phyloP scores from a whole-genome alignment of 2,329 filamentous ascomycete species.

The Cordyceps pruinosa region DNA sequence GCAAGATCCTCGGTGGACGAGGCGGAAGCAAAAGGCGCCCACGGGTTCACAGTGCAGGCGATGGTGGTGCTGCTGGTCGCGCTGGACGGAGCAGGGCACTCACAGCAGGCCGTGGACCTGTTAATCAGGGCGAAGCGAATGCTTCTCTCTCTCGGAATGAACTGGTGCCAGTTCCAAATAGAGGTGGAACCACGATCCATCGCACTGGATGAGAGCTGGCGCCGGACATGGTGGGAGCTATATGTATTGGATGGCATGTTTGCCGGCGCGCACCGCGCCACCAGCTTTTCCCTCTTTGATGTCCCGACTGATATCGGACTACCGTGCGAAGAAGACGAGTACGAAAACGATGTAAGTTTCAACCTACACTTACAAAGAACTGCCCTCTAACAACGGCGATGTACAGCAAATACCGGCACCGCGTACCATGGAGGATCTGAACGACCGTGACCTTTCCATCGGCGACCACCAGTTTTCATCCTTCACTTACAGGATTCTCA shows the following conservation, averaged over 20 bases:
- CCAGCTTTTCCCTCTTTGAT: not conserved
- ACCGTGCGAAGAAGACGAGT: slow-evolving; percentile 9
- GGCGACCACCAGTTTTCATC: not conserved
- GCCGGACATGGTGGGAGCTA: slow-evolving; percentile 74
- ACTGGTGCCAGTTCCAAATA: not conserved
- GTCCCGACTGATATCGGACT: not conserved
- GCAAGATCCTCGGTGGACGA: not conserved
- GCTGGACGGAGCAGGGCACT: not conserved
- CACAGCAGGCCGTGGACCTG: not conserved
- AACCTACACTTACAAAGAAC: too few relatives aligned
- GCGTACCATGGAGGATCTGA: not conserved
- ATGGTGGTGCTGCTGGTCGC: not conserved
- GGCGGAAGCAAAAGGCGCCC: not conserved
- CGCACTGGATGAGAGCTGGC: slow-evolving; percentile 65
- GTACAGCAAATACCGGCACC: slow-evolving; percentile 2
- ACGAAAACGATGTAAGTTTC: not conserved
- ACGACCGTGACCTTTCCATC: not conserved
- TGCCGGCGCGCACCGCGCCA: slow-evolving; percentile 39
- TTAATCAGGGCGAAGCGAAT: not conserved
- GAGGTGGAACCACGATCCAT: not conserved
- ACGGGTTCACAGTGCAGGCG: slow-evolving; percentile 2
- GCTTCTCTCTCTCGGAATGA: slow-evolving; percentile 32
- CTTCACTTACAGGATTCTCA: slow-evolving; percentile 1
- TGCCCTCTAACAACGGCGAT: not conserved
- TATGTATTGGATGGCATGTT: slow-evolving; percentile 70